A percentile compares a stretch with the other conserved stretches of the same genome.
Evolutionary conservation across 768 basidiomycete species (phyloP).

Genomic region (Rhizopogon vinicolor): DNA sequence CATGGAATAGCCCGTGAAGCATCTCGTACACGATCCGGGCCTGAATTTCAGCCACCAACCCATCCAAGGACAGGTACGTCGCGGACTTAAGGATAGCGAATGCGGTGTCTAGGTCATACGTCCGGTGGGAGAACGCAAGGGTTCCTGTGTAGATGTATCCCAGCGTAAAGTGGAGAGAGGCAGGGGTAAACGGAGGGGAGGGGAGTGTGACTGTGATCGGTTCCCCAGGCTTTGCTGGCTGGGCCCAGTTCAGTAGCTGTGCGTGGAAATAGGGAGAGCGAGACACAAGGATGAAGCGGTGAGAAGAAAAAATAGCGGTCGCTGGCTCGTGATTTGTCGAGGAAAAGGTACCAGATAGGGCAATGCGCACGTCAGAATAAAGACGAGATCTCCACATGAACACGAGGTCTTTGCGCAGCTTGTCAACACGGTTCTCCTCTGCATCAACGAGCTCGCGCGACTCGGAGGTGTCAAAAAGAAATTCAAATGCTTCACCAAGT

Average conservation of each 20-base stretch:
- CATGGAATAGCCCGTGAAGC: constrained; percentile 86
- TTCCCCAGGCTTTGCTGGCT: constrained; percentile 32
- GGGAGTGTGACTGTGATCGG: constrained; percentile 67
- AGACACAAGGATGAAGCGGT: constrained; percentile 89
- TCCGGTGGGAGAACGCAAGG: constrained; percentile 85
- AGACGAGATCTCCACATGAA: constrained; percentile 97
- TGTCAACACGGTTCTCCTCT: constrained; percentile 64
- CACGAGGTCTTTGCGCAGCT: constrained; percentile 88
- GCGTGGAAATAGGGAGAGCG: constrained; percentile 85
- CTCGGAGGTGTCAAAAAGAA: constrained; percentile 66
- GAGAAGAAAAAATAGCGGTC: constrained; percentile 85
- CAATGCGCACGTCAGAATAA: constrained; percentile 87
- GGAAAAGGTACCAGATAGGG: constrained; percentile 66
- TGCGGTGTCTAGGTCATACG: constrained; percentile 89
- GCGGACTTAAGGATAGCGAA: constrained; percentile 87
- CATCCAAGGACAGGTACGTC: constrained; percentile 68
- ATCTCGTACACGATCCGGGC: constrained; percentile 84
- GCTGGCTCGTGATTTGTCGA: constrained; percentile 60
- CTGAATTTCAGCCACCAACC: constrained; percentile 76
- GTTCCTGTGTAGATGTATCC: constrained; percentile 96
- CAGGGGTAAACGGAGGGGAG: constrained; percentile 92
- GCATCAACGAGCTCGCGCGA: constrained; percentile 39
- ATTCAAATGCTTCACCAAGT: constrained; percentile 83
- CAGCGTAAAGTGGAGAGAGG: constrained; percentile 89
- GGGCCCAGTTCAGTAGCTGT: constrained; percentile 66